Conservation (phyloP, 441 rosid species). For the Rhodomyrtus psidioides region DNA sequence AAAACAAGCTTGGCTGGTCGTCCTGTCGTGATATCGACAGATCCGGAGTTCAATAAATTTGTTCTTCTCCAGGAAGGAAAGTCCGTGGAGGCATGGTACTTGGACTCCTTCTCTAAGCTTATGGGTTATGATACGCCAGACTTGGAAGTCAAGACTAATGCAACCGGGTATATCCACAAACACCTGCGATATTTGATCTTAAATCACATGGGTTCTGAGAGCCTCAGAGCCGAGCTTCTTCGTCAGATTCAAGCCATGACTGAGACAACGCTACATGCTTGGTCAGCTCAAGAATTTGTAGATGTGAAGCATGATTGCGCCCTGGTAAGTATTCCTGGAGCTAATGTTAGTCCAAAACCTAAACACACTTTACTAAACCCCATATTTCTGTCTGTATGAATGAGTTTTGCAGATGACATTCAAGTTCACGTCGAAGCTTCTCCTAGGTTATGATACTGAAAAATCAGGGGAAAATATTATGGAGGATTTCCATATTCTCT, state of each 20-base stretch:
- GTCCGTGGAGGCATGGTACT: slow-evolving; percentile 20
- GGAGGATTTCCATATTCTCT: background rate
- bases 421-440: background rate
- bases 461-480: background rate
- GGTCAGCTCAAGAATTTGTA: background rate
- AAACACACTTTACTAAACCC: too few relatives aligned
- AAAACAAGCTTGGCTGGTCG: slow-evolving; percentile 28
- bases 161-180: background rate
- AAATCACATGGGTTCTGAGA: background rate
- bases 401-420: background rate
- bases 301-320: background rate
- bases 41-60: slow-evolving; percentile 27
- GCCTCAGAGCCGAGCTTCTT: background rate
- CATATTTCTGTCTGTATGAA: too few relatives aligned
- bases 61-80: slow-evolving; percentile 20
- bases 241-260: background rate
- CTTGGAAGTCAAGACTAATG: background rate
- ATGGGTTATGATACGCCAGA: background rate
- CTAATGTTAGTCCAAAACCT: too few relatives aligned
- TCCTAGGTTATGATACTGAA: background rate
- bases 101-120: slow-evolving; percentile 23
- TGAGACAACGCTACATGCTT: background rate
- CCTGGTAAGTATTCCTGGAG: too few relatives aligned
- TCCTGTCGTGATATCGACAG: slow-evolving; percentile 24
- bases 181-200: background rate